These are phyloP conservation scores for Endocalyx cinctus DNA, from an alignment of 2,329 filamentous ascomycete genomes.

Conservation along the genomic window DNA sequence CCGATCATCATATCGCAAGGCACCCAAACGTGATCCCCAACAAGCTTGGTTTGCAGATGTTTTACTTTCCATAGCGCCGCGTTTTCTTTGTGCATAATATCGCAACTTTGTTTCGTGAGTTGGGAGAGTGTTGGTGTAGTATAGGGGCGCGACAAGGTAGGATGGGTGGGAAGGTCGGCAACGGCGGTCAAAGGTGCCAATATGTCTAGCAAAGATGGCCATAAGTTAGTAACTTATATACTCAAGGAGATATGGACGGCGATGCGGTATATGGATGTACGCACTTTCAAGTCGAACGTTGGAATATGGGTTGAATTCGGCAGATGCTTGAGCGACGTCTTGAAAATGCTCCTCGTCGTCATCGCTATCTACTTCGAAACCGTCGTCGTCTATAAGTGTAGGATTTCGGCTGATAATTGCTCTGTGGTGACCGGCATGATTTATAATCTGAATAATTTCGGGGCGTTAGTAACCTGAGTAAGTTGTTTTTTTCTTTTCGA, in stretches of 20 bases:
- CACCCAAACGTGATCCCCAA: constrained; percentile 69
- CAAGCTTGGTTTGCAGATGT: constrained; percentile 65
- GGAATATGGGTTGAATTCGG: constrained; percentile 70
- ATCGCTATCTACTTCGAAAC: constrained; percentile 69
- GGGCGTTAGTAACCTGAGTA: constrained; percentile 13
- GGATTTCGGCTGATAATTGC: constrained; percentile 72
- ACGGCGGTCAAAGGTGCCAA: constrained; percentile 71
- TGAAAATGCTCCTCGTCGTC: constrained; percentile 62
- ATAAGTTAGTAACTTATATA: constrained; percentile 25
- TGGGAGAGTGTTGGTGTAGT: constrained; percentile 68
- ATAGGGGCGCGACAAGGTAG: constrained; percentile 70
- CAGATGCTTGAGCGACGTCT: constrained; percentile 57
- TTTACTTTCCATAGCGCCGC: constrained; percentile 69
- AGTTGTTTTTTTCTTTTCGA: too few relatives aligned
- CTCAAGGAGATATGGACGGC: not conserved
- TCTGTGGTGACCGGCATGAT: constrained; percentile 69
- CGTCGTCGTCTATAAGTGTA: constrained; percentile 69
- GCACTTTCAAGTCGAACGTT: constrained; percentile 67
- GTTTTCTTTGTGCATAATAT: constrained; percentile 72
- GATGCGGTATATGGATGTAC: constrained; percentile 23
- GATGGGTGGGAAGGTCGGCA: constrained; percentile 69
- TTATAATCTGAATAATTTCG: constrained; percentile 52
- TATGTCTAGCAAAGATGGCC: constrained; percentile 50
- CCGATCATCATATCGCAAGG: constrained; percentile 56
- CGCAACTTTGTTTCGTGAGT: constrained; percentile 63